Conservation (phyloP, 192 early-diverging fungal genomes). For the Gaertneriomyces sp. region DNA sequence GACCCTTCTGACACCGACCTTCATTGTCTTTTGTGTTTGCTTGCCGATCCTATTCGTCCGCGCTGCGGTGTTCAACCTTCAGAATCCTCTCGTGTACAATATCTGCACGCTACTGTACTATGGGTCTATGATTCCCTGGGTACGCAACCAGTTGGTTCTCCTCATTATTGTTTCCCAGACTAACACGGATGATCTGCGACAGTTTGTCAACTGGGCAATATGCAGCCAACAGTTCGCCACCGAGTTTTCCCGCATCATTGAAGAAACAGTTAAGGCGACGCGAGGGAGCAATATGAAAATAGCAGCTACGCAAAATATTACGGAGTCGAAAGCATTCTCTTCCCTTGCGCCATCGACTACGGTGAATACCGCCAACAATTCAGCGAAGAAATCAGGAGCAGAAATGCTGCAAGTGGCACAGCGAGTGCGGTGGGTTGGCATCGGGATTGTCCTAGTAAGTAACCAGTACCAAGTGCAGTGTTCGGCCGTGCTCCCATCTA, state of each 20-base stretch:
- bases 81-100: slow-evolving; percentile 10
- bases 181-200: neutral
- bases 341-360: neutral
- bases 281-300: neutral
- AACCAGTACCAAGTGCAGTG: neutral
- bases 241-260: slow-evolving; percentile 20
- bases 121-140: slow-evolving; percentile 18
- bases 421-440: slow-evolving; percentile 20
- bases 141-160: neutral
- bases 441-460: slow-evolving; percentile 9
- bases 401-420: slow-evolving; percentile 20
- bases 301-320: neutral
- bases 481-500: too few species aligned
- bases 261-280: slow-evolving; percentile 10
- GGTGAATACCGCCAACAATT: slow-evolving; percentile 2
- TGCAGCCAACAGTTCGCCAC: slow-evolving; percentile 16
- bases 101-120: slow-evolving; percentile 9
- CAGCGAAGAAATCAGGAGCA: slow-evolving; percentile 4
- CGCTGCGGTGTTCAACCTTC: slow-evolving; percentile 1
- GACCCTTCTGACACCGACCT: slow-evolving; percentile 13
- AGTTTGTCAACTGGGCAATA: slow-evolving; percentile 15
- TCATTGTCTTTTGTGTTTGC: slow-evolving; percentile 10
- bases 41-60: slow-evolving; percentile 15
- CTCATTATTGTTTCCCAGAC: neutral
- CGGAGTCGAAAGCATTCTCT: neutral